Evolutionary conservation across 2,329 filamentous ascomycete species (phyloP).

Genomic region (Colletotrichum liriopes): DNA sequence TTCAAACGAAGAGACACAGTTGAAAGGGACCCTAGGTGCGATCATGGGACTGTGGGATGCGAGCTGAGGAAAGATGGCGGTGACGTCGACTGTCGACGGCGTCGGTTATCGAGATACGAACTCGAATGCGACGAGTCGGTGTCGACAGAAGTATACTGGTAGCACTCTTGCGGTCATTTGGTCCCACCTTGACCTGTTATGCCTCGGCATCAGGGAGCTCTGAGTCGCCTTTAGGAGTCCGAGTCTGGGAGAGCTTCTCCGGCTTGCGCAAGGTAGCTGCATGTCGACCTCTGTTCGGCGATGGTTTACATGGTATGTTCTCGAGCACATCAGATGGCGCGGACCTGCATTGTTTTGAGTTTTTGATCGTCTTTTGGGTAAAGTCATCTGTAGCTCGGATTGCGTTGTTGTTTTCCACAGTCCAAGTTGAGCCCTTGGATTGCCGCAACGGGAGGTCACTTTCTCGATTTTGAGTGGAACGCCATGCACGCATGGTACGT

Average conservation of each 20-base stretch:
- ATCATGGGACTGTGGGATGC: slow-evolving; percentile 22
- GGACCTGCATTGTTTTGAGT: background rate
- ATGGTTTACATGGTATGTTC: background rate
- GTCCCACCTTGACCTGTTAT: slow-evolving; percentile 19
- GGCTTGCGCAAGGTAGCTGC: background rate
- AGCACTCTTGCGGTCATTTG: background rate
- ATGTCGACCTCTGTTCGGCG: background rate
- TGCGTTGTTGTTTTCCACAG: background rate
- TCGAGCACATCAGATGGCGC: slow-evolving; percentile 13
- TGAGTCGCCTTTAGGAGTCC: background rate
- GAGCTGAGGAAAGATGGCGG: background rate
- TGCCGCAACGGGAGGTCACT: background rate
- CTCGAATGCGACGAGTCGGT: too few relatives aligned
- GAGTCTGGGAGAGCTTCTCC: background rate
- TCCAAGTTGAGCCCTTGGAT: too few relatives aligned
- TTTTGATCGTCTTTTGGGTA: background rate
- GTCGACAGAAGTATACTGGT: background rate
- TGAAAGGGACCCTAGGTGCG: background rate
- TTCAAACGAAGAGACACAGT: background rate
- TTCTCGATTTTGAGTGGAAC: slow-evolving; percentile 8
- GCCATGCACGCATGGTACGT: slow-evolving; percentile 15
- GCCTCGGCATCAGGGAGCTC: slow-evolving; percentile 31
- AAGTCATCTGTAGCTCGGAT: background rate
- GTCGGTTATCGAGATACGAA: slow-evolving; percentile 25
- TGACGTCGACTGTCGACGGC: slow-evolving; percentile 20